Evolutionary conservation across 441 rosid genomes (phyloP), one percentile per base, ranked within the genome.

Genomic region (Viola pubescens): DNA sequence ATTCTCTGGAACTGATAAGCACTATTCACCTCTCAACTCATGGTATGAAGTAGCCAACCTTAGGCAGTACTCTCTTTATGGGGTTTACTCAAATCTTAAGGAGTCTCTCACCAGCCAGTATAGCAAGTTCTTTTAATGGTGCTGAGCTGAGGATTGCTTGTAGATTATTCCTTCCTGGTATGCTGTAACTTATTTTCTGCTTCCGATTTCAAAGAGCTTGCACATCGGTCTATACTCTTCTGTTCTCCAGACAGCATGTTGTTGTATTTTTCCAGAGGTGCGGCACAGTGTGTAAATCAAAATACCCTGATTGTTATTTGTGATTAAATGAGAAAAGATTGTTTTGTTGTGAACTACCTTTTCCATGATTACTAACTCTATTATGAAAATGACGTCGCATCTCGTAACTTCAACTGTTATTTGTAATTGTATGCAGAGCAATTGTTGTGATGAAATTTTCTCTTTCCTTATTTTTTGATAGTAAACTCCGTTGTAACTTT

Each of bases 1-100:
- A 49, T 89, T 94, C 73, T 90, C 97, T 2, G 98, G 98, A 61
- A 94, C 97, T 0, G 98, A 94, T 69, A 90, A 94, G 79, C 96
- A 94, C 63, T 73, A 80, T 64, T 69, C 89, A 4, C 84, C 71
- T 7, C 77, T 94, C 72, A 94, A 94, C 70, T 86, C 98, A 1
- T 94, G 98, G 97, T 94, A 94, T 38, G 97, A 94, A 63, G 94
- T 94, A 16, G 87, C 81, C 48, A 92, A 89, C 57, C 84, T 92
- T 55, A 76, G 91, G 41, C 98, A 92, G 70, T 89, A 84, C 77
- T 92, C 98, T 0, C 96, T 92, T 53, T 94, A 73, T 60, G 82
- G 83, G 67, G 88, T 94, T 48, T 94, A 87, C 75, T 74, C 86
- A 50, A 88, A 94, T 83, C 78, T 94, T 14, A 83, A 61, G 68